Evolutionary conservation across 257 asterid genomes (phyloP).

Genomic region (Jacaranda copaia): DNA sequence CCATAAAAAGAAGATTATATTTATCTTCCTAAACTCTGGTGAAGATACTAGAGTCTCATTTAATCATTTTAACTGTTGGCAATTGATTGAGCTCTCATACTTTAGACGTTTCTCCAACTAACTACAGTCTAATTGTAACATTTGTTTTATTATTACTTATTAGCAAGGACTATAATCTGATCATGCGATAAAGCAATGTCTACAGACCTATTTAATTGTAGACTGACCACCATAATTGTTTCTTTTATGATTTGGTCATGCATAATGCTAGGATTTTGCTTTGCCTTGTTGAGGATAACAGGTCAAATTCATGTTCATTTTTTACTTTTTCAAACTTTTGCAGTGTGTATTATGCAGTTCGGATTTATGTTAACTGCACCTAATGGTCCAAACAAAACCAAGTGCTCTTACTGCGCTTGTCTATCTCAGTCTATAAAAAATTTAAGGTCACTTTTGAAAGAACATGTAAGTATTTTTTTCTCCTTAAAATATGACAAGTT

Average conservation of each 20-base stretch:
- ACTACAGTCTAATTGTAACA: neutral
- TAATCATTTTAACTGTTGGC: neutral
- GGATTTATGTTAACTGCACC: conserved; percentile 79
- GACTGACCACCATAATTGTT: neutral
- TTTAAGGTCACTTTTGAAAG: conserved; percentile 83
- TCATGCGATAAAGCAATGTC: too few relatives aligned
- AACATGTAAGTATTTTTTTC: conserved; percentile 65
- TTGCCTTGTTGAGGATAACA: conserved; percentile 13
- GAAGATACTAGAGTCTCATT: conserved; percentile 20
- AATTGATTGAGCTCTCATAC: conserved; percentile 9
- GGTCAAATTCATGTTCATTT: conserved; percentile 28
- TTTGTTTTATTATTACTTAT: neutral
- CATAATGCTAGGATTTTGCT: conserved; percentile 24
- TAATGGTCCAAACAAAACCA: conserved; percentile 51
- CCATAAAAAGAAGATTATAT: conserved; percentile 6
- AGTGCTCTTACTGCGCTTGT: conserved; percentile 70
- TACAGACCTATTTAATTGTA: neutral
- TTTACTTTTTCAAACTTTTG: conserved; percentile 38
- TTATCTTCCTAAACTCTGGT: conserved; percentile 10
- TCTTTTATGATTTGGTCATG: conserved; percentile 22
- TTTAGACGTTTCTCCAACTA: conserved; percentile 9
- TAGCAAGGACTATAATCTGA: neutral
- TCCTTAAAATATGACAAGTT: conserved; percentile 19
- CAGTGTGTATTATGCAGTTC: conserved; percentile 85
- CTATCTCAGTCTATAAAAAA: conserved; percentile 87